These are phyloP conservation scores for Aschersonia sp. DNA, from an alignment of 2,329 filamentous ascomycete genomes.

Conservation along the genomic window DNA sequence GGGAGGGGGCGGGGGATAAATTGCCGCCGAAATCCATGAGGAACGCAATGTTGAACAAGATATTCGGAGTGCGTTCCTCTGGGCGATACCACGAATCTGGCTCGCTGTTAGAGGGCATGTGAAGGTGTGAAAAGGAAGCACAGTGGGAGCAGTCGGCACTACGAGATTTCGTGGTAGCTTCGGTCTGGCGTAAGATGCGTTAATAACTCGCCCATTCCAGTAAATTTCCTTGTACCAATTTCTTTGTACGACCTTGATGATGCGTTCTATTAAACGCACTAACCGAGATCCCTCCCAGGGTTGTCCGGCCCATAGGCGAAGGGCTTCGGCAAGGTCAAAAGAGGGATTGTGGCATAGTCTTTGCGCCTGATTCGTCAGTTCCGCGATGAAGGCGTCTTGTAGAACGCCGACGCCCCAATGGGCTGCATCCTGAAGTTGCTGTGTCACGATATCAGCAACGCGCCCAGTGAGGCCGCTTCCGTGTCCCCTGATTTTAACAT, in stretches of 20 bases:
- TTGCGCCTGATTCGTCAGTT: conserved; percentile 32
- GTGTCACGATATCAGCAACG: conserved; percentile 80
- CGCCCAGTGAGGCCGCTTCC: conserved; percentile 74
- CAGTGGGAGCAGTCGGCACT: conserved; percentile 79
- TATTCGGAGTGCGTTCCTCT: conserved; percentile 85
- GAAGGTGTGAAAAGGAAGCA: conserved; percentile 94
- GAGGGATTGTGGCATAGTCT: conserved; percentile 20
- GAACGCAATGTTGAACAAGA: conserved; percentile 78
- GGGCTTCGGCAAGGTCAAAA: conserved; percentile 23
- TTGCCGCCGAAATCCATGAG: conserved; percentile 68
- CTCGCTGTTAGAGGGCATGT: conserved; percentile 85
- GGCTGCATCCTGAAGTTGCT: conserved; percentile 75
- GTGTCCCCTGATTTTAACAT: conserved; percentile 46
- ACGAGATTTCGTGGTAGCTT: conserved; percentile 58
- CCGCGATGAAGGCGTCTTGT: conserved; percentile 34
- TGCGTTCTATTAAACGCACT: conserved; percentile 71
- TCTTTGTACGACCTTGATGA: conserved; percentile 62
- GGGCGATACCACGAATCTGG: conserved; percentile 86
- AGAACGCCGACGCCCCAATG: conserved; percentile 69
- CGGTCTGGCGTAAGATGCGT: conserved; percentile 51
- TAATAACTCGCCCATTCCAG: conserved; percentile 40
- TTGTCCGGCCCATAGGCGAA: conserved; percentile 51
- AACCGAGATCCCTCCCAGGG: conserved; percentile 82
- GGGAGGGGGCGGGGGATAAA: conserved; percentile 74
- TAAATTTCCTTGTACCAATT: conserved; percentile 81